Evolutionary conservation across 23 red algal species (phyloP).

Genomic region (Gracilaria vermiculophylla): DNA sequence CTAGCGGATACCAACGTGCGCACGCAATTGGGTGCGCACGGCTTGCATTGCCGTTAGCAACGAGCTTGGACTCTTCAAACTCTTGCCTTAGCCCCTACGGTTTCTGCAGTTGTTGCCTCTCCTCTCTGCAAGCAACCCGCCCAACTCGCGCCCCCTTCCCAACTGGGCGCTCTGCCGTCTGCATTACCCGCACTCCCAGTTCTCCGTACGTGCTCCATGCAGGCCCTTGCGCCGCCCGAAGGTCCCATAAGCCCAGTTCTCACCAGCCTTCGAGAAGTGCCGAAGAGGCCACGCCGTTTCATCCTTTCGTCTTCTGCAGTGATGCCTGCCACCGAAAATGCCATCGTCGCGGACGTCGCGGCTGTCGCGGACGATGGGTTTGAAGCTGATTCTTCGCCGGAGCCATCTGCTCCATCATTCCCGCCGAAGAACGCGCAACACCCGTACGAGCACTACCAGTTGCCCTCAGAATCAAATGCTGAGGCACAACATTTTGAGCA

Average conservation of each 20-base stretch:
- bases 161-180: background rate
- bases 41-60: slow-evolving; percentile 33
- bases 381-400: background rate
- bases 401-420: background rate
- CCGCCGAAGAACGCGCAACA: background rate
- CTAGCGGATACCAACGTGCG: background rate
- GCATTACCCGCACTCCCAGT: background rate
- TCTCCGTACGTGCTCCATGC: background rate
- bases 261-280: background rate
- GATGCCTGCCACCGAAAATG: background rate
- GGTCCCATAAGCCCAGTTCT: slow-evolving; percentile 24
- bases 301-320: background rate
- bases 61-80: background rate
- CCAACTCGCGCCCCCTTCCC: background rate
- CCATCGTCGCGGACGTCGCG: background rate
- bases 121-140: background rate
- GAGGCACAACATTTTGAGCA: background rate
- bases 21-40: background rate
- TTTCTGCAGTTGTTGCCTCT: too few species aligned
- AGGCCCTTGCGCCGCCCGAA: background rate
- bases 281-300: background rate
- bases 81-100: background rate
- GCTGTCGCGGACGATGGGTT: background rate
- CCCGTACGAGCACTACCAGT: background rate
- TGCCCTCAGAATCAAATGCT: background rate